Evolutionary conservation across 2,329 filamentous ascomycete genomes (phyloP).

Genomic region (Apiospora kogelbergensis): DNA sequence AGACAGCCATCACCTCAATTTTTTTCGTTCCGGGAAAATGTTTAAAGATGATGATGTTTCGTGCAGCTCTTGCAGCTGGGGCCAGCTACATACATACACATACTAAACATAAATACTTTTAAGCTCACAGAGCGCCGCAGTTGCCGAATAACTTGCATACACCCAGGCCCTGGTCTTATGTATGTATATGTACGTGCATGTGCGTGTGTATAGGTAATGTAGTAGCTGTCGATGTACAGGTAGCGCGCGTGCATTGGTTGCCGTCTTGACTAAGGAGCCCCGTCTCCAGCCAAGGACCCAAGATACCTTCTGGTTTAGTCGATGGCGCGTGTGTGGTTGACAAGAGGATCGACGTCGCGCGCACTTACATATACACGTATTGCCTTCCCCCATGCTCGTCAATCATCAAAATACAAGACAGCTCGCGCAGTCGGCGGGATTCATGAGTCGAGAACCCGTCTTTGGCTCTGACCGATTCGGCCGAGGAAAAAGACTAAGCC

Average conservation of each 20-base stretch:
- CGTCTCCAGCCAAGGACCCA: not conserved
- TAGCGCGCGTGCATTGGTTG: constrained; percentile 38
- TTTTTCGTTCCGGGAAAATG: not conserved
- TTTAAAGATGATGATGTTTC: constrained; percentile 5
- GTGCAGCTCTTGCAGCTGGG: not conserved
- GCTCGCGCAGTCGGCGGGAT: not conserved
- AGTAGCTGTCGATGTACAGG: constrained; percentile 28
- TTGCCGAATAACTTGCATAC: constrained; percentile 18
- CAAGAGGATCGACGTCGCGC: not conserved
- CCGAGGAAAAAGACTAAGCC: not conserved
- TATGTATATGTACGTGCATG: constrained; percentile 13
- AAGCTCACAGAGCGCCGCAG: constrained; percentile 27
- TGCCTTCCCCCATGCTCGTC: not conserved
- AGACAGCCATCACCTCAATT: constrained; percentile 7
- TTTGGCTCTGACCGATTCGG: constrained; percentile 1
- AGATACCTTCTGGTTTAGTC: not conserved
- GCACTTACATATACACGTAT: too few relatives aligned
- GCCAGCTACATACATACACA: constrained; percentile 14
- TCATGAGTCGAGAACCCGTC: not conserved
- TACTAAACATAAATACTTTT: constrained; percentile 19
- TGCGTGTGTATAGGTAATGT: constrained; percentile 17
- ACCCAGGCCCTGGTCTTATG: constrained; percentile 13
- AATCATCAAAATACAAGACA: not conserved
- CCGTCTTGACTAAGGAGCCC: constrained; percentile 26
- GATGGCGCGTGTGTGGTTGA: not conserved